A percentile compares a stretch with the other conserved stretches of the same genome.
These are phyloP conservation scores for Aspergillus homomorphus DNA, from an alignment of 495 filamentous ascomycete genomes.

Conservation along the genomic window DNA sequence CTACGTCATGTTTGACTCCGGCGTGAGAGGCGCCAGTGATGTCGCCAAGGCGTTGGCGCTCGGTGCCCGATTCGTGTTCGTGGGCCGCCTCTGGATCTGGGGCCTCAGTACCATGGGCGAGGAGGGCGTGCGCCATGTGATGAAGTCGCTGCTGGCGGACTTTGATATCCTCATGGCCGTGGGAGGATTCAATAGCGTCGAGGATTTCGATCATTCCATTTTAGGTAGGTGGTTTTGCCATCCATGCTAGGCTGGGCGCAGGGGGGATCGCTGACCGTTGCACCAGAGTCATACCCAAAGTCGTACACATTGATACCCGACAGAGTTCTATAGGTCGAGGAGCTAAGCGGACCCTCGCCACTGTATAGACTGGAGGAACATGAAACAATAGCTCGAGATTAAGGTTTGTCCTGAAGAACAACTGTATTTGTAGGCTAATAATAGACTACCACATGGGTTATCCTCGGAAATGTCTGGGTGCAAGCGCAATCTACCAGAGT, in stretches of 20 bases:
- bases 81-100: conserved; percentile 63
- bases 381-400: neutral
- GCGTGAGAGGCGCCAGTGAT: conserved; percentile 55
- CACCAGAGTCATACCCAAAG: conserved; percentile 42
- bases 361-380: neutral
- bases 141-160: conserved; percentile 59
- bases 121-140: conserved; percentile 58
- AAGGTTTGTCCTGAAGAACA: neutral
- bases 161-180: conserved; percentile 65
- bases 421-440: neutral
- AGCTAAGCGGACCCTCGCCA: too few relatives aligned
- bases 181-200: conserved; percentile 55
- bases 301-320: conserved; percentile 41
- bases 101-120: conserved; percentile 59
- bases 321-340: conserved; percentile 22
- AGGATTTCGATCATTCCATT: conserved; percentile 46
- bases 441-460: neutral
- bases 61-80: conserved; percentile 62
- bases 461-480: neutral
- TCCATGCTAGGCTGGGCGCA: neutral
- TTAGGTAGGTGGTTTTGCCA: conserved; percentile 28
- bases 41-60: conserved; percentile 61
- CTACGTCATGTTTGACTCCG: conserved; percentile 62
- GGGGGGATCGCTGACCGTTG: conserved; percentile 5
- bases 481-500: neutral